These are phyloP conservation scores for Daldinia loculata DNA, from an alignment of 495 filamentous ascomycete genomes.

Conservation along the genomic window DNA sequence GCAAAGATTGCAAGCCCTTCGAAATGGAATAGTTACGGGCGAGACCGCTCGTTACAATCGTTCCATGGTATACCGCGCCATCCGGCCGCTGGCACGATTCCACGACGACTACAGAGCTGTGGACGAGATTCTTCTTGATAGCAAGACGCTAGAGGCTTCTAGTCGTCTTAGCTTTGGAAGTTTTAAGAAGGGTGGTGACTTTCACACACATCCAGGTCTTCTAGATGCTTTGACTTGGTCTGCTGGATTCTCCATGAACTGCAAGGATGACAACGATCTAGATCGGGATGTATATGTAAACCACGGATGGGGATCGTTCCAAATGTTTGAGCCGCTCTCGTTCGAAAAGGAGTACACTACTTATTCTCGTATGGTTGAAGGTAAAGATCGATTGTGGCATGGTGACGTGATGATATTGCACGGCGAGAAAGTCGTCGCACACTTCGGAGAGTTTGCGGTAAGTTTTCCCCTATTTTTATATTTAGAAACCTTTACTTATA, in stretches of 20 bases:
- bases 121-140: neutral
- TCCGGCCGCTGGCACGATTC: constrained; percentile 1
- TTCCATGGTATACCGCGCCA: constrained; percentile 8
- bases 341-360: constrained; percentile 5
- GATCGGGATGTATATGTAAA: neutral
- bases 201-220: neutral
- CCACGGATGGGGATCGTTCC: constrained; percentile 6
- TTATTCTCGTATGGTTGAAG: constrained; percentile 1
- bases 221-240: constrained; percentile 3
- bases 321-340: neutral
- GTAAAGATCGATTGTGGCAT: neutral
- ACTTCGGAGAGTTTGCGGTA: constrained; percentile 1
- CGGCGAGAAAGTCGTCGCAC: neutral
- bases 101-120: constrained; percentile 4
- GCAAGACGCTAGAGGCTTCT: constrained; percentile 5
- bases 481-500: neutral
- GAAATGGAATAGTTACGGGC: neutral
- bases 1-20: neutral
- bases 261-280: neutral
- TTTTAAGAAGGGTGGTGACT: neutral
- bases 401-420: neutral
- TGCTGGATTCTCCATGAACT: neutral
- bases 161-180: constrained; percentile 4
- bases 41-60: constrained; percentile 5
- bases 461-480: neutral